A percentile compares a stretch with the other conserved stretches of the same genome.
Evolutionary conservation across 768 basidiomycete genomes (phyloP).

Genomic region (Lactarius hatsudake): DNA sequence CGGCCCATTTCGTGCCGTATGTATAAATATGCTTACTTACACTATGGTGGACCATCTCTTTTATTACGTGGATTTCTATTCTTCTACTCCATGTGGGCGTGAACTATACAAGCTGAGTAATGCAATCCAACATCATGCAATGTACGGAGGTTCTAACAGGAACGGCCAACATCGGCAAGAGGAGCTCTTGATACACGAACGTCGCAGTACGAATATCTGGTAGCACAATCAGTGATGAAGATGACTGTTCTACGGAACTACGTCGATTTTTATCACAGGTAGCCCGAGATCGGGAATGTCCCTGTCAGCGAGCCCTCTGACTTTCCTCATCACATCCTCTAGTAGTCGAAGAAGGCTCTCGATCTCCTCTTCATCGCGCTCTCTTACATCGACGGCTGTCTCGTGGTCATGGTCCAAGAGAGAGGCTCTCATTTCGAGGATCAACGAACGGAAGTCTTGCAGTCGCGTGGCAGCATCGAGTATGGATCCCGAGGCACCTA

Average conservation of each 20-base stretch:
- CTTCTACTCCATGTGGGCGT: too few relatives aligned
- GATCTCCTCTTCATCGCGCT: neutral
- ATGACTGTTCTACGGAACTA: neutral
- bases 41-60: neutral
- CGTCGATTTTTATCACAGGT: neutral
- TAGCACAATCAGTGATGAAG: neutral
- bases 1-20: neutral
- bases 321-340: slow-evolving; percentile 19
- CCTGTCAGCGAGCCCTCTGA: neutral
- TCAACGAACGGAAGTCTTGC: slow-evolving; percentile 13
- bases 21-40: slow-evolving; percentile 8
- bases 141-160: neutral
- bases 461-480: slow-evolving; percentile 14
- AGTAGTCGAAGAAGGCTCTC: slow-evolving; percentile 17
- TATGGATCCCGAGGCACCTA: neutral
- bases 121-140: neutral
- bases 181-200: slow-evolving; percentile 1
- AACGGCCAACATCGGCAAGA: neutral
- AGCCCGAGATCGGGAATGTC: neutral
- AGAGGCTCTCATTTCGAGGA: slow-evolving; percentile 14
- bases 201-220: neutral
- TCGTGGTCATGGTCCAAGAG: neutral
- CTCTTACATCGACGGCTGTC: neutral
- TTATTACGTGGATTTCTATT: neutral
- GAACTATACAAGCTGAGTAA: too few relatives aligned